Conservation (phyloP, 1,139 yeast genomes). For the Arxiozyma telluris region DNA sequence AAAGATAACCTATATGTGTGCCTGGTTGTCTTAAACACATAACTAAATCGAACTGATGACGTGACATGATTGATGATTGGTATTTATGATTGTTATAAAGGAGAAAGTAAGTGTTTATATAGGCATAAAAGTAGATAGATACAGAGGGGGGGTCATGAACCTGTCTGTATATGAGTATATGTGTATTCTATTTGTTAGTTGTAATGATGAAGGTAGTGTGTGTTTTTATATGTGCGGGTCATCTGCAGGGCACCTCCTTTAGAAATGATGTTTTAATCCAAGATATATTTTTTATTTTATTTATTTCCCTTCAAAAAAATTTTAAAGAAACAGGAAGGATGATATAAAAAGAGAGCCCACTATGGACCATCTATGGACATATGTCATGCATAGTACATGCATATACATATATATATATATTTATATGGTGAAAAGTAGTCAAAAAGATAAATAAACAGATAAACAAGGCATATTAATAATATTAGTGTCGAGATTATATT, state of each 20-base stretch:
- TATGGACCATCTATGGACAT: background rate
- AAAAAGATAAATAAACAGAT: no score
- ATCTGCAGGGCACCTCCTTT: background rate
- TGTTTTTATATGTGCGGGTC: background rate
- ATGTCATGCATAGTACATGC: no score
- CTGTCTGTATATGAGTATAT: no score
- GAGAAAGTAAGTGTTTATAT: background rate
- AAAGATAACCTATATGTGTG: constrained; percentile 54
- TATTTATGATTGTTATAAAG: background rate
- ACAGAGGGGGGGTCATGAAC: background rate
- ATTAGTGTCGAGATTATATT: background rate
- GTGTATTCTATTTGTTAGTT: background rate
- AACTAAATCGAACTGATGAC: constrained; percentile 80
- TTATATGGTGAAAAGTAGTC: no score
- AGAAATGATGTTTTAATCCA: no score
- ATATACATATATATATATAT: no score
- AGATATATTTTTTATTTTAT: no score
- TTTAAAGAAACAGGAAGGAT: background rate
- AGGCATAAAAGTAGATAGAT: background rate
- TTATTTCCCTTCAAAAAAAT: no score
- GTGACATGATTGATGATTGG: constrained; percentile 50
- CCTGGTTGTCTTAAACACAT: constrained; percentile 89
- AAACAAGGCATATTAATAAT: background rate
- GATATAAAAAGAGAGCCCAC: background rate
- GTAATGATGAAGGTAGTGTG: background rate